Conservation (phyloP, 106 monocot genomes). For the Acanthochlamys bracteata region DNA sequence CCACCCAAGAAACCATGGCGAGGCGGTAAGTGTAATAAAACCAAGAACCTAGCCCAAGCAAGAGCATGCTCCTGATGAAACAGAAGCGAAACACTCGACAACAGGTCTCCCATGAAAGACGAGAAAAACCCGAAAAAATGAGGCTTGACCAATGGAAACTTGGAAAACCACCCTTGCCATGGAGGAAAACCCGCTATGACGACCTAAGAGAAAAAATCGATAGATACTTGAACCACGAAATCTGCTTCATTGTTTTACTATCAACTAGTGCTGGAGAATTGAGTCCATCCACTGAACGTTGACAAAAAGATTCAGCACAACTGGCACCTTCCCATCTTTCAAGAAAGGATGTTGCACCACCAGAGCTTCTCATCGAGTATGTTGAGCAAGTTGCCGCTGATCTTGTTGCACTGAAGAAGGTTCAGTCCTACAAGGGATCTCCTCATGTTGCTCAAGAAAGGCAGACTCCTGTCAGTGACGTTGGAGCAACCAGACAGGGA, state of each 20-base stretch:
- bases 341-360: conserved; percentile 75
- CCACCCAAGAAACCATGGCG: conserved; percentile 12
- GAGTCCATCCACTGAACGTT: neutral
- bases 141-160: conserved; percentile 15
- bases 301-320: neutral
- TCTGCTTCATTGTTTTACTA: neutral
- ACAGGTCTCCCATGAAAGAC: conserved; percentile 7
- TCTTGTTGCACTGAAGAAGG: conserved; percentile 59
- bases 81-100: conserved; percentile 22
- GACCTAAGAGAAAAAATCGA: conserved; percentile 25
- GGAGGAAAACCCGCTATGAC: conserved; percentile 17
- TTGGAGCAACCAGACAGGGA: conserved; percentile 61
- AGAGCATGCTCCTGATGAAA: conserved; percentile 18
- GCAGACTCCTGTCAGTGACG: conserved; percentile 47
- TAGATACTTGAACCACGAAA: conserved; percentile 4
- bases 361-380: conserved; percentile 59
- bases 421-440: conserved; percentile 47
- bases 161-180: conserved; percentile 17
- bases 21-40: conserved; percentile 11
- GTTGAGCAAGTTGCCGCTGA: conserved; percentile 28
- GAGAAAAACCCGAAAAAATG: conserved; percentile 43
- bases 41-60: conserved; percentile 22
- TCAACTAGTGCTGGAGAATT: neutral
- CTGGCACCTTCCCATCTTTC: neutral
- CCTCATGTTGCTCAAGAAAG: conserved; percentile 42